These are phyloP conservation scores for Naganishia antarctica DNA, from an alignment of 768 basidiomycete species.

Conservation along the genomic window DNA sequence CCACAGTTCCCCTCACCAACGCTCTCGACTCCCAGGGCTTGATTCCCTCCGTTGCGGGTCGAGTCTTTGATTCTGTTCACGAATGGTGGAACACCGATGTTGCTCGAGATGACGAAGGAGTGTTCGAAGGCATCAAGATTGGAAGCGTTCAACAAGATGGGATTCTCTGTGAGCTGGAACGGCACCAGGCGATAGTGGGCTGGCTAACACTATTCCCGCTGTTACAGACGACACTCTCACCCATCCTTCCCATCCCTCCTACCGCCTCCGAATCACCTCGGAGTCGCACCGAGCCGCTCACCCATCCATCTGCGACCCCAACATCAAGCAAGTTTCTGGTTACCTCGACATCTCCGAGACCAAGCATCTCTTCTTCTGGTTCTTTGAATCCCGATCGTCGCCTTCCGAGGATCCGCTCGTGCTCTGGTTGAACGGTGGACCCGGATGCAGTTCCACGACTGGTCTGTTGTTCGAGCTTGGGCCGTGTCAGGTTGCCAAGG, in stretches of 20 bases:
- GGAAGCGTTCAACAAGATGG: slow-evolving; percentile 16
- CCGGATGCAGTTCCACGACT: slow-evolving; percentile 62
- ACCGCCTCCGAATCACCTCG: slow-evolving; percentile 43
- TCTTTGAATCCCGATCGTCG: slow-evolving; percentile 67
- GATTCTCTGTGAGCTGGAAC: slow-evolving; percentile 9
- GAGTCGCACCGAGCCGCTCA: slow-evolving; percentile 34
- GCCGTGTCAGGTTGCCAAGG: slow-evolving; percentile 68
- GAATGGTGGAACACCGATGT: not conserved
- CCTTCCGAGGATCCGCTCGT: slow-evolving; percentile 76
- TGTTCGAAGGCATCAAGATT: slow-evolving; percentile 12
- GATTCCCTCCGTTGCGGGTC: slow-evolving; percentile 13
- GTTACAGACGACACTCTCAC: slow-evolving; percentile 33
- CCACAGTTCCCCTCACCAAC: slow-evolving; percentile 7
- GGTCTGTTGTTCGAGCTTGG: slow-evolving; percentile 90
- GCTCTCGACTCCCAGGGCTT: slow-evolving; percentile 9
- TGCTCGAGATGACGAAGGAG: not conserved
- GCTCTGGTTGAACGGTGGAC: slow-evolving; percentile 83
- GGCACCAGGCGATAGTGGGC: too few species aligned
- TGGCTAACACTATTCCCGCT: not conserved
- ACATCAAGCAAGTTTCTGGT: slow-evolving; percentile 75
- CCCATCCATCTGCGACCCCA: slow-evolving; percentile 69
- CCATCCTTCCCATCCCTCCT: slow-evolving; percentile 47
- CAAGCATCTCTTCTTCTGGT: slow-evolving; percentile 87
- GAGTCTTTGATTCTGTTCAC: slow-evolving; percentile 8
- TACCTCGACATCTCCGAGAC: slow-evolving; percentile 75